These are phyloP conservation scores for Anthracocystis setariae DNA, from an alignment of 1,284 basidiomycete genomes.

Conservation along the genomic window DNA sequence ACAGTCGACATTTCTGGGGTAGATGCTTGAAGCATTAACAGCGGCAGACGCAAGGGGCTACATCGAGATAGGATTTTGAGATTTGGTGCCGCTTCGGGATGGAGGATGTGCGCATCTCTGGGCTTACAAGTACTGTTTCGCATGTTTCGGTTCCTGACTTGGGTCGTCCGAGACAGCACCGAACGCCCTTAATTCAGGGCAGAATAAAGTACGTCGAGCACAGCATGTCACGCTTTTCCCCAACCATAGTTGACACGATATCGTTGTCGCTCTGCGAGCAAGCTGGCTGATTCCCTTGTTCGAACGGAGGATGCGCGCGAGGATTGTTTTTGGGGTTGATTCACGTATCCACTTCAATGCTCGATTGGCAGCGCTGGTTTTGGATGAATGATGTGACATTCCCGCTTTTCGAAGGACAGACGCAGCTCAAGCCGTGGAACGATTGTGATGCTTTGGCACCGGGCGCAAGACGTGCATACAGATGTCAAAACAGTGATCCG, in stretches of 20 bases:
- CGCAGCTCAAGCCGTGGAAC: no score
- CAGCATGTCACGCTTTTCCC: no score
- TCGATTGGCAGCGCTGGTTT: neutral
- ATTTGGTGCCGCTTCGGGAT: constrained; percentile 1
- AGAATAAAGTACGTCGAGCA: no score
- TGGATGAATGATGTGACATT: no score
- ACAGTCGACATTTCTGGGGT: neutral
- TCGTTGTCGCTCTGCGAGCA: no score
- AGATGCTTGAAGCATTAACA: neutral
- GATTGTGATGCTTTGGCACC: no score
- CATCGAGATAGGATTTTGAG: neutral
- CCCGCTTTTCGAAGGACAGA: neutral
- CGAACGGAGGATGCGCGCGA: no score
- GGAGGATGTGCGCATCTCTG: neutral
- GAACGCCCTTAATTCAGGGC: no score
- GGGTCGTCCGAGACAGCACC: neutral
- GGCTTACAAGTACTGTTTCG: neutral
- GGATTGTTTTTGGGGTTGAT: no score
- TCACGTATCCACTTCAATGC: neutral
- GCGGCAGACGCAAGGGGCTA: neutral
- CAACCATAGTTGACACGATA: no score
- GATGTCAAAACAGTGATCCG: neutral
- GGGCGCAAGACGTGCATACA: neutral
- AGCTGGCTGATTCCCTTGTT: no score
- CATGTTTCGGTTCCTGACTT: neutral